Evolutionary conservation across 225 moss, liverwort and hornwort genomes (phyloP), one percentile per base, ranked within the genome.

Genomic region (Physcomitrium patens): DNA sequence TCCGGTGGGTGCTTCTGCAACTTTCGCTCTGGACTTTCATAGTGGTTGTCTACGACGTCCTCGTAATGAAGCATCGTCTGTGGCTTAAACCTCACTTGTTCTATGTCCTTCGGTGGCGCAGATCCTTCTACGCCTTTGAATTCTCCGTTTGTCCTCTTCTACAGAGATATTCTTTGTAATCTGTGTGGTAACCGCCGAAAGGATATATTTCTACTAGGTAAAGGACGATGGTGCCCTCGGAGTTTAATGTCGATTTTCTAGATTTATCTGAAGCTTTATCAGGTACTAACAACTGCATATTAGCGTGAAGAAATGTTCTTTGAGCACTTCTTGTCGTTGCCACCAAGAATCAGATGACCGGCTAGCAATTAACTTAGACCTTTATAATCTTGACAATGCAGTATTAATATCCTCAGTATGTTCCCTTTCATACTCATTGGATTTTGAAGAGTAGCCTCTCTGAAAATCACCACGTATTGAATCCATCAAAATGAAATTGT

Each of bases 341-440:
- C 63, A 69, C 74, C 71, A 62, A 67, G 49, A 70, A 79, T 67
- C 79, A 56, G 61, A 73, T 73, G 71, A 63, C 68, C 73, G 47
- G n/a, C 61, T 3, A 65, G 18, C 22, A 19, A 22, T 45, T 7
- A 11, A 13, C 18, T 18, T 9, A 42, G 37, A 11, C 17, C 6
- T 15, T 22, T 45, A 16, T 7, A 13, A 9, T 65, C 17, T n/a
- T 49, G 2, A 49, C 49, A 49, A 15, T 49, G 49, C 4, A 15
- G 49, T 12, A 49, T 1, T 4, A 49, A 4, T 4, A 37, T 37
- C 31, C 4, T 37, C 31, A 37, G 31, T 2, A 37, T 37, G 31
- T 37, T 37, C 31, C 7, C 31, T 37, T 37, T 37, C 31, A 7
- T 37, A 37, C 7, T 37, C 31, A 37, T 37, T 37, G 31, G 31